phyloP scores from a whole-genome alignment of 352 stramenopile genomes.

The Pythium volutum region DNA sequence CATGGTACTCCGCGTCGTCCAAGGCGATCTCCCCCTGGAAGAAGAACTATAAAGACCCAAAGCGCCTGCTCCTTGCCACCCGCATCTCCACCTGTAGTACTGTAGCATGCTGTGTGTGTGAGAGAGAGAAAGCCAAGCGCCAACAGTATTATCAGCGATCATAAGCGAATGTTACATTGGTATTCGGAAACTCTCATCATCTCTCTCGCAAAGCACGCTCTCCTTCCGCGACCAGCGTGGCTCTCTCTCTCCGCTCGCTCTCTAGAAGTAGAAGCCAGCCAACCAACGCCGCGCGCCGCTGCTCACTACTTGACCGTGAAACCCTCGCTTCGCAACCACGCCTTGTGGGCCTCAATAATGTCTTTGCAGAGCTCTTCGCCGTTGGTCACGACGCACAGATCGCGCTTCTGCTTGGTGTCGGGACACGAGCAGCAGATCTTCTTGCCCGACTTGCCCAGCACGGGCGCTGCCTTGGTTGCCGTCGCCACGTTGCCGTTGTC shows the following conservation, averaged over 20 bases:
- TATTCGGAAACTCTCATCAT: background rate
- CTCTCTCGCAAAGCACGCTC: background rate
- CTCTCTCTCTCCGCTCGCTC: background rate
- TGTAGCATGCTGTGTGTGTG: background rate
- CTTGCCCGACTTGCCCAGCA: slow-evolving; percentile 94
- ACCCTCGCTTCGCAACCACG: slow-evolving; percentile 93
- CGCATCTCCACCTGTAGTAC: background rate
- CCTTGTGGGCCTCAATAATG: slow-evolving; percentile 97
- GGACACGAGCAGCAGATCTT: slow-evolving; percentile 99
- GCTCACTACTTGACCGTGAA: slow-evolving; percentile 90
- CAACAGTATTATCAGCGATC: background rate
- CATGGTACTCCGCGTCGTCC: slow-evolving; percentile 72
- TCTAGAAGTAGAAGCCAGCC: background rate
- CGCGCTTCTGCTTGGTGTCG: slow-evolving; percentile 93
- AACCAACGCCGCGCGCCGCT: background rate
- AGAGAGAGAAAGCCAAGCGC: background rate
- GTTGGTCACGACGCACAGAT: slow-evolving; percentile 91
- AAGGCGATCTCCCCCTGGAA: slow-evolving; percentile 58
- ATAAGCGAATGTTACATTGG: background rate
- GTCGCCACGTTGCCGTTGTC: slow-evolving; percentile 36
- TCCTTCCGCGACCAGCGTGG: background rate
- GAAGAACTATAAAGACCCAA: slow-evolving; percentile 58
- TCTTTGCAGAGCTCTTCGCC: slow-evolving; percentile 92
- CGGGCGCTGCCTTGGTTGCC: slow-evolving; percentile 29
- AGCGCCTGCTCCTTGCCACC: too few species aligned